A percentile compares a stretch with the other conserved stretches of the same genome.
Evolutionary conservation across 345 rosid genomes (phyloP).

Genomic region (Excoecaria cochinchinensis): DNA sequence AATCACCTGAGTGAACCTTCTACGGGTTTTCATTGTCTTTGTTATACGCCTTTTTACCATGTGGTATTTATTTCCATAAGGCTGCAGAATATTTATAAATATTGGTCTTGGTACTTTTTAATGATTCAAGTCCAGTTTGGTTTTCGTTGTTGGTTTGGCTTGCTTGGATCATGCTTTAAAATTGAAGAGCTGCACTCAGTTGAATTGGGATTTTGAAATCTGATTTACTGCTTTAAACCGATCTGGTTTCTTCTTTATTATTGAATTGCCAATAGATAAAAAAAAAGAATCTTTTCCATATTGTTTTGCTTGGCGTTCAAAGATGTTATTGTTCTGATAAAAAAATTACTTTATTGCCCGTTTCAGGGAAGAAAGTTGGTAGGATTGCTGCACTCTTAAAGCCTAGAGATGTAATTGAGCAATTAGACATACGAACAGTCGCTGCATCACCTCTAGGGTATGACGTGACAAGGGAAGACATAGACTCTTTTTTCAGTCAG

Average conservation of each 20-base stretch:
- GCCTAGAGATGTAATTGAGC: conserved; percentile 68
- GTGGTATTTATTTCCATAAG: background rate
- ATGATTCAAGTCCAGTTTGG: background rate
- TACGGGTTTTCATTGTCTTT: background rate
- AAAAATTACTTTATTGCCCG: background rate
- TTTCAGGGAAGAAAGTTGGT: conserved; percentile 67
- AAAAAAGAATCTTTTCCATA: background rate
- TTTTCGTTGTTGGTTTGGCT: background rate
- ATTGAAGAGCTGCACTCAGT: background rate
- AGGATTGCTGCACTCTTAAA: conserved; percentile 56
- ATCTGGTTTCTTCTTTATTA: background rate
- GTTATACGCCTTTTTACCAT: background rate
- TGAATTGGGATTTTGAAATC: background rate
- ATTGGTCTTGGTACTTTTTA: background rate
- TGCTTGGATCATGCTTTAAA: background rate
- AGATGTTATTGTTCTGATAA: background rate
- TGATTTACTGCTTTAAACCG: background rate
- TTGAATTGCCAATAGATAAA: background rate
- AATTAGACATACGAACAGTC: conserved; percentile 67
- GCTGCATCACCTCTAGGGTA: conserved; percentile 68
- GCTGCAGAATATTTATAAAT: background rate
- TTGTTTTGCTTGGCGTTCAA: background rate
- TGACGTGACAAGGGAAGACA: conserved; percentile 63
- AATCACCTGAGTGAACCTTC: background rate
- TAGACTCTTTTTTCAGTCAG: conserved; percentile 65